A percentile compares a stretch with the other conserved stretches of the same genome.
Evolutionary conservation across 164 flowering plant species (phyloP).

Genomic region (Stephania cephalantha): DNA sequence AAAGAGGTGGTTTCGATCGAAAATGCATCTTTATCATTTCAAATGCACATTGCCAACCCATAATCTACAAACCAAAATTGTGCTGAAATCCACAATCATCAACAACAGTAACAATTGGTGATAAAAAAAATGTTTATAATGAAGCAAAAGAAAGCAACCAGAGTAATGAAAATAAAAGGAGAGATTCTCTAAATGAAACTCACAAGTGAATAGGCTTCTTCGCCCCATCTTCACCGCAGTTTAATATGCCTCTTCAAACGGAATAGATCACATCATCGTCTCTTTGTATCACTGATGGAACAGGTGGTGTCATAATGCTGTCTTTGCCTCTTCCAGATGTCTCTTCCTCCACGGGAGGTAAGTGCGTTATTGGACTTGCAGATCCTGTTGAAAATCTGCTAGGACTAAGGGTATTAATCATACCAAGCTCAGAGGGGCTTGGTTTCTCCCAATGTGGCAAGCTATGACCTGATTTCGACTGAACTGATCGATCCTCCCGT

Average conservation of each 20-base stretch:
- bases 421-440: slow-evolving; percentile 13
- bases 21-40: not conserved
- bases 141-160: not conserved
- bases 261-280: slow-evolving; percentile 19
- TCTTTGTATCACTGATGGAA: slow-evolving; percentile 26
- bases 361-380: slow-evolving; percentile 17
- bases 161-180: not conserved
- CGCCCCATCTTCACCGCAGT: not conserved
- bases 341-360: slow-evolving; percentile 27
- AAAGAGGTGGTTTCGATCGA: not conserved
- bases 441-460: slow-evolving; percentile 20
- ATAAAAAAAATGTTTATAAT: not conserved
- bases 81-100: not conserved
- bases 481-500: slow-evolving; percentile 32
- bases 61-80: too few relatives aligned
- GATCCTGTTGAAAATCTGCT: slow-evolving; percentile 13
- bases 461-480: slow-evolving; percentile 16
- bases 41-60: too few relatives aligned
- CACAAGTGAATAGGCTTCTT: not conserved
- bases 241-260: slow-evolving; percentile 3
- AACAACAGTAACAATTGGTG: not conserved
- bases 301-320: slow-evolving; percentile 40
- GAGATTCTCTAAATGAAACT: not conserved
- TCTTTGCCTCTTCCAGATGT: slow-evolving; percentile 13
- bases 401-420: slow-evolving; percentile 16